These are phyloP conservation scores for Gamarada debralockiae DNA, from an alignment of 495 filamentous ascomycete species.

Conservation along the genomic window DNA sequence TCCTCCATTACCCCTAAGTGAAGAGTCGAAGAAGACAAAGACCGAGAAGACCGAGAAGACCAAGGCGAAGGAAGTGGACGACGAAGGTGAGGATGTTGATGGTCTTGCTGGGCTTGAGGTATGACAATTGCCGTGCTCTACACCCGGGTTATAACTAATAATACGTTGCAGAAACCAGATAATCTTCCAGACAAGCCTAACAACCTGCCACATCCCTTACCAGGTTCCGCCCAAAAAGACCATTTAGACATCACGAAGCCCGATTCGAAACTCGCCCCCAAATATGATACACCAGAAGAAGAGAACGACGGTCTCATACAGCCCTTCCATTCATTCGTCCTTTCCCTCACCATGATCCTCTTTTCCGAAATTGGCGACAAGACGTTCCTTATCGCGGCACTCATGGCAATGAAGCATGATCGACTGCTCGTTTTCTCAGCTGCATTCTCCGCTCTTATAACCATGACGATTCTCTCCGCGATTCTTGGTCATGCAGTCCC, in stretches of 20 bases:
- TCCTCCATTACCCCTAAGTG: slow-evolving; percentile 74
- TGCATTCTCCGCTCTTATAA: slow-evolving; percentile 83
- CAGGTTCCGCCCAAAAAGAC: slow-evolving; percentile 61
- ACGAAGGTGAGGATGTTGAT: slow-evolving; percentile 31
- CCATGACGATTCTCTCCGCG: slow-evolving; percentile 96
- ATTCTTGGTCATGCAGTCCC: slow-evolving; percentile 93
- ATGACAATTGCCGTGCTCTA: slow-evolving; percentile 14
- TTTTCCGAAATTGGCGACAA: slow-evolving; percentile 98
- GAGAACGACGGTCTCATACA: slow-evolving; percentile 64
- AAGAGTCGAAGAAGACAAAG: slow-evolving; percentile 45
- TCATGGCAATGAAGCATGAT: slow-evolving; percentile 99
- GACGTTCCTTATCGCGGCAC: slow-evolving; percentile 92
- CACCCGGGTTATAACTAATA: slow-evolving; percentile 11
- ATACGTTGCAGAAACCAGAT: slow-evolving; percentile 67
- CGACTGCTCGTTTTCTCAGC: slow-evolving; percentile 90
- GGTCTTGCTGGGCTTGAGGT: slow-evolving; percentile 66
- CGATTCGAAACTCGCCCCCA: slow-evolving; percentile 25
- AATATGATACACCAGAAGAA: slow-evolving; percentile 19
- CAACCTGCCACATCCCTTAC: slow-evolving; percentile 70
- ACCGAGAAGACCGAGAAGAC: slow-evolving; percentile 29
- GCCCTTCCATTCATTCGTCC: slow-evolving; percentile 85
- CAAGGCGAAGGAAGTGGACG: slow-evolving; percentile 25
- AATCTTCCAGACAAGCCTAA: slow-evolving; percentile 78
- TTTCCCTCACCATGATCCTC: slow-evolving; percentile 95
- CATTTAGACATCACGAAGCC: slow-evolving; percentile 63